A percentile compares a stretch with the other conserved stretches of the same genome.
These are phyloP conservation scores for Aspergillus nidulans DNA, from an alignment of 495 filamentous ascomycete genomes.

Conservation along the genomic window DNA sequence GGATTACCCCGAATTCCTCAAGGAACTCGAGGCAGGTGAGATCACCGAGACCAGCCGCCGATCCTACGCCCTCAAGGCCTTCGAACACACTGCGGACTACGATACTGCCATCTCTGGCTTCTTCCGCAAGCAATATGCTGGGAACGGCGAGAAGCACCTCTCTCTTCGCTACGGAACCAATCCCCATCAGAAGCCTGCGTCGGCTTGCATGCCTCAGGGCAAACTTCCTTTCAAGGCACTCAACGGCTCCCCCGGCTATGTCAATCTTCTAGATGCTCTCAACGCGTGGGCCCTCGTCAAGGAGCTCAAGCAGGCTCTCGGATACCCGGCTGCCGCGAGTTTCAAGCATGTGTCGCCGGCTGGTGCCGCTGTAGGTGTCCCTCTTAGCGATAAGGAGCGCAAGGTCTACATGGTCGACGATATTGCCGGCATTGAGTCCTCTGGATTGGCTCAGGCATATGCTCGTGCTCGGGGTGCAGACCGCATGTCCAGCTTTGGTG, in stretches of 20 bases:
- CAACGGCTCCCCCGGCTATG: conserved; percentile 88
- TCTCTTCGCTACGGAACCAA: conserved; percentile 92
- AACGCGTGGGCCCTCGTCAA: conserved; percentile 97
- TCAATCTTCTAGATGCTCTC: conserved; percentile 93
- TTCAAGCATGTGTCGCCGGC: conserved; percentile 99
- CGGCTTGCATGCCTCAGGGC: conserved; percentile 68
- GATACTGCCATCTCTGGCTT: conserved; percentile 91
- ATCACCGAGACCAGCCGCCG: conserved; percentile 78
- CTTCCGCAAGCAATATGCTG: conserved; percentile 94
- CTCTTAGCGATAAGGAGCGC: conserved; percentile 78
- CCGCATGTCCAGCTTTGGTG: conserved; percentile 95
- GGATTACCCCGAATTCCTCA: conserved; percentile 91
- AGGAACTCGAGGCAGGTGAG: conserved; percentile 81
- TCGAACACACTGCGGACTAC: conserved; percentile 98
- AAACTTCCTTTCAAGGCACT: conserved; percentile 94
- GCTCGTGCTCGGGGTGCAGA: conserved; percentile 92
- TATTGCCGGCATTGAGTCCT: conserved; percentile 80
- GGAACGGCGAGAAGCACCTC: conserved; percentile 75
- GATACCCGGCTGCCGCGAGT: conserved; percentile 87
- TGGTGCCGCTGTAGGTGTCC: conserved; percentile 88
- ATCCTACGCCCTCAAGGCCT: conserved; percentile 89
- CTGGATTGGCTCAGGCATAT: conserved; percentile 86
- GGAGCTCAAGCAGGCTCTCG: conserved; percentile 84
- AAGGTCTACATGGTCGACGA: conserved; percentile 99
- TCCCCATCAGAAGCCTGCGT: conserved; percentile 94